phyloP scores from a whole-genome alignment of 1,139 yeast species.

The Spathaspora sp. region DNA sequence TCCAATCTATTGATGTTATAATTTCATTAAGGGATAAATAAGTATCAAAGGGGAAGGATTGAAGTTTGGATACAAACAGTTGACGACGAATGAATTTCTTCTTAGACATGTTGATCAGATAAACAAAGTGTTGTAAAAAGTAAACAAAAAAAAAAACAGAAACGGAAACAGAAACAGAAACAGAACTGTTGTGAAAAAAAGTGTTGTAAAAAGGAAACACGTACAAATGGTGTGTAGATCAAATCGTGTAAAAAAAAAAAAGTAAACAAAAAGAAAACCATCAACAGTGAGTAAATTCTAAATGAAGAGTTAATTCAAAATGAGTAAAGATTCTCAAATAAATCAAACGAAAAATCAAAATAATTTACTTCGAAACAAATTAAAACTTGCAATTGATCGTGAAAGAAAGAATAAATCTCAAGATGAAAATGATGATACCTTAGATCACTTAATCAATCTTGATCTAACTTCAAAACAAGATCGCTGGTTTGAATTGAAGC shows the following conservation, averaged over 20 bases:
- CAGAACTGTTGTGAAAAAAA: neutral
- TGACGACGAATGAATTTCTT: slow-evolving; percentile 23
- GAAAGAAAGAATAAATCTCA: neutral
- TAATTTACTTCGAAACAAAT: neutral
- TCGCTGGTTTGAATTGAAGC: neutral
- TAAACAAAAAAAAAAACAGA: neutral
- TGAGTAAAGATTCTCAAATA: neutral
- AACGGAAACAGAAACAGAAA: neutral
- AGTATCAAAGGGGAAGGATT: slow-evolving; percentile 58
- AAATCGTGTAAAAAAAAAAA: neutral
- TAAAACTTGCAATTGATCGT: neutral
- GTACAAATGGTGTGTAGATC: no score
- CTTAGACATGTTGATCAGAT: slow-evolving; percentile 10
- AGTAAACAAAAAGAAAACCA: neutral
- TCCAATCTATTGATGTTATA: slow-evolving; percentile 68
- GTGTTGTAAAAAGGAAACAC: no score
- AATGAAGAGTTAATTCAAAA: neutral
- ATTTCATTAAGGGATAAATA: slow-evolving; percentile 53
- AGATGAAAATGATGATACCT: neutral
- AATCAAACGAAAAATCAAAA: neutral
- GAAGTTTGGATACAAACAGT: slow-evolving; percentile 39
- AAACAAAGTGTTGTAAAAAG: neutral
- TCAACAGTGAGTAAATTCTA: no score
- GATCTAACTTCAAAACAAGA: neutral
- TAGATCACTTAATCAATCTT: neutral